Conservation (phyloP, 352 stramenopile genomes). For the Hyaloperonospora brassicae region DNA sequence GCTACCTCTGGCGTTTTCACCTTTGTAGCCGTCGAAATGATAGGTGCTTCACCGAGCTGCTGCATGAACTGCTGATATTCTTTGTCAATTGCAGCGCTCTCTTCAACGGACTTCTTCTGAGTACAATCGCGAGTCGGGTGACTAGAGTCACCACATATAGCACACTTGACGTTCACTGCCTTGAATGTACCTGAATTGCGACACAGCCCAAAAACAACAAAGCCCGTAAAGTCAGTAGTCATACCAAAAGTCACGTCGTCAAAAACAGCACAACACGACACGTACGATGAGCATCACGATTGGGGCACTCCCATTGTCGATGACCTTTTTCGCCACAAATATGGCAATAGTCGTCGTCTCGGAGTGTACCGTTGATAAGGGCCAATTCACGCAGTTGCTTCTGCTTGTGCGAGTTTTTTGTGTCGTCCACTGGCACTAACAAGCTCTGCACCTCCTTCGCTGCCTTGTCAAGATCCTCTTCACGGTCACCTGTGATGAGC, state of each 20-base stretch:
- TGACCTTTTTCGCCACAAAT: constrained; percentile 98
- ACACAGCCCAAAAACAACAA: constrained; percentile 1
- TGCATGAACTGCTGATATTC: constrained; percentile 86
- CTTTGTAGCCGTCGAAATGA: constrained; percentile 54
- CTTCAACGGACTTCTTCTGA: constrained; percentile 69
- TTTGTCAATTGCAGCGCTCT: constrained; percentile 75
- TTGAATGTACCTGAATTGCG: constrained; percentile 53
- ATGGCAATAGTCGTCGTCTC: constrained; percentile 96
- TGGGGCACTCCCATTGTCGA: constrained; percentile 94
- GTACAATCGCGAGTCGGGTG: constrained; percentile 97
- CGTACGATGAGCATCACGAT: constrained; percentile 66
- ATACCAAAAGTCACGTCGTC: constrained; percentile 14
- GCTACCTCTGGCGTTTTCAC: constrained; percentile 8
- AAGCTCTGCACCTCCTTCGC: constrained; percentile 86
- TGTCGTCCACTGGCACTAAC: constrained; percentile 89
- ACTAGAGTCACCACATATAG: constrained; percentile 96
- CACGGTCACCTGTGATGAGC: constrained; percentile 87
- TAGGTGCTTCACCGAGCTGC: constrained; percentile 68
- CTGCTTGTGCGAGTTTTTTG: constrained; percentile 95
- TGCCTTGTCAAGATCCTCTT: constrained; percentile 81
- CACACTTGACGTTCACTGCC: constrained; percentile 90
- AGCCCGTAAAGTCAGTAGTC: constrained; percentile 13
- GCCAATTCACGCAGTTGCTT: constrained; percentile 97
- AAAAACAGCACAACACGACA: constrained; percentile 9
- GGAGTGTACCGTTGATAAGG: constrained; percentile 97